Evolutionary conservation across 495 filamentous ascomycete species (phyloP).

Genomic region (Echria macrotheca): DNA sequence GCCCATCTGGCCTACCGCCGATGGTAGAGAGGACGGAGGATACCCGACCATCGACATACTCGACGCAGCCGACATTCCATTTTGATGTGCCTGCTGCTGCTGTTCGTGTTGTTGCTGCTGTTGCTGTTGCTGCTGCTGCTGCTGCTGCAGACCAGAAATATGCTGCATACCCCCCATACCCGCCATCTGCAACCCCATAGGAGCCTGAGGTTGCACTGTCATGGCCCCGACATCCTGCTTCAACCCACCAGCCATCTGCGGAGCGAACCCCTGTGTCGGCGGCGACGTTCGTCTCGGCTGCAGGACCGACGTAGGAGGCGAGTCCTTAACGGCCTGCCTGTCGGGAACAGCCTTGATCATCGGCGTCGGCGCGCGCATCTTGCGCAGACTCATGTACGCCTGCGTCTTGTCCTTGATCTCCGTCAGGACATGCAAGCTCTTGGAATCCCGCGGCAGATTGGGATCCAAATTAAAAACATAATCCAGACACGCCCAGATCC

Average conservation of each 20-base stretch:
- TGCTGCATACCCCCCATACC: too few relatives aligned
- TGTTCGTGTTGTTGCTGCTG: not conserved
- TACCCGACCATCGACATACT: too few relatives aligned
- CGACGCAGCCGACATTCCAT: too few relatives aligned
- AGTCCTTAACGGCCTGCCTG: conserved; percentile 36
- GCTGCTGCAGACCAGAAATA: not conserved
- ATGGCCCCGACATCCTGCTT: too few relatives aligned
- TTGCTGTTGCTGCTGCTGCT: not conserved
- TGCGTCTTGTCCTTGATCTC: conserved; percentile 38
- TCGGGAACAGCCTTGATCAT: conserved; percentile 30
- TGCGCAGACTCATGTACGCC: conserved; percentile 38
- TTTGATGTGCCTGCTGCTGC: not conserved
- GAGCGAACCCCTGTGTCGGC: not conserved
- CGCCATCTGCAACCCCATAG: too few relatives aligned
- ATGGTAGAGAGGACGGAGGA: too few relatives aligned
- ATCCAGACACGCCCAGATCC: conserved; percentile 66
- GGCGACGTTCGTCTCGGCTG: not conserved
- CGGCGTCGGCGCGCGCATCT: conserved; percentile 40
- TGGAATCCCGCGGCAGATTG: conserved; percentile 36
- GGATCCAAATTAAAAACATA: conserved; percentile 61
- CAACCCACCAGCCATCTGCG: too few relatives aligned
- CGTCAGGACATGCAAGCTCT: conserved; percentile 33
- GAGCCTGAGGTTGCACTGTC: too few relatives aligned
- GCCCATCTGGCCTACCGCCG: too few relatives aligned
- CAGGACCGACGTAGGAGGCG: conserved; percentile 19